These are phyloP conservation scores for Cystobasidium sp. DNA, from an alignment of 1,284 basidiomycete genomes.

Conservation along the genomic window DNA sequence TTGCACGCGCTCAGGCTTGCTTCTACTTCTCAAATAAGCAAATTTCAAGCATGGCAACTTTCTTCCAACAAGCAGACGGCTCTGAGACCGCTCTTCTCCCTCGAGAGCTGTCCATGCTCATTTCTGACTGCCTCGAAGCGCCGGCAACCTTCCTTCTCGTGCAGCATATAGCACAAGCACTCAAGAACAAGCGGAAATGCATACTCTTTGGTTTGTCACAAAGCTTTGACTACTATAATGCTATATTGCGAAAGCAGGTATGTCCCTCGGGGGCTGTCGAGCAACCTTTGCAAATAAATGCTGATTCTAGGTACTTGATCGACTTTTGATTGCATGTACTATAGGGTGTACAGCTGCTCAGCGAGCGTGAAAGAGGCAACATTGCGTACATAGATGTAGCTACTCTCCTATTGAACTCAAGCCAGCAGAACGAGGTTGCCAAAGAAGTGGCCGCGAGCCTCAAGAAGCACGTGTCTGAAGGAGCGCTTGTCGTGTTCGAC, in stretches of 20 bases:
- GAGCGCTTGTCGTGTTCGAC: conserved; percentile 47
- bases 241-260: conserved; percentile 46
- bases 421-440: neutral
- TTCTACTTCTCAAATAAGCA: neutral
- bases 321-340: neutral
- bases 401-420: neutral
- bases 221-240: conserved; percentile 44
- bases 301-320: neutral
- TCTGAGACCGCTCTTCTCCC: conserved; percentile 29
- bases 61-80: conserved; percentile 34
- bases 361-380: conserved; percentile 37
- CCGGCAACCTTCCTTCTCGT: conserved; percentile 44
- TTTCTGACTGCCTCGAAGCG: conserved; percentile 48
- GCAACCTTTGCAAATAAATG: too few relatives aligned
- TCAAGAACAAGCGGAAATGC: conserved; percentile 40
- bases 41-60: neutral
- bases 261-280: neutral
- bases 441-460: neutral
- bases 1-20: too few relatives aligned
- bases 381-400: conserved; percentile 45
- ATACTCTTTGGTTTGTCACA: conserved; percentile 46
- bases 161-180: conserved; percentile 38
- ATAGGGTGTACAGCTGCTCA: conserved; percentile 48
- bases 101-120: conserved; percentile 38
- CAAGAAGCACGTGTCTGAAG: neutral